These are phyloP conservation scores for Apium graveolens DNA, from an alignment of 129 eudicot species.

Conservation along the genomic window DNA sequence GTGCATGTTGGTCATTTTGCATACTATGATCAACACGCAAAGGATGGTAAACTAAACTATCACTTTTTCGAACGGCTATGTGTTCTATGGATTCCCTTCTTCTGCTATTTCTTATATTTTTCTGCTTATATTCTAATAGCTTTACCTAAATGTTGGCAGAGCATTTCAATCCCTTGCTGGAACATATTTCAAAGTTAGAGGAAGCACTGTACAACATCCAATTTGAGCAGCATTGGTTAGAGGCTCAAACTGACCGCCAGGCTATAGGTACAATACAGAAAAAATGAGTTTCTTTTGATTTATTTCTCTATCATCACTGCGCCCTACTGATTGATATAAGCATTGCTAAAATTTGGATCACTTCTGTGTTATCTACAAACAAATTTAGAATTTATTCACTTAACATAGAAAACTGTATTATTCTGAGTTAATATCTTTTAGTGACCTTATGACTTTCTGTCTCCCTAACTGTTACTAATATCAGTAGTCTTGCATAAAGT, in stretches of 20 bases:
- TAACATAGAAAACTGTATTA: not conserved
- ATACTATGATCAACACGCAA: conserved; percentile 73
- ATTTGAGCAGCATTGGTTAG: conserved; percentile 96
- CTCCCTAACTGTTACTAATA: not conserved
- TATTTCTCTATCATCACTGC: not conserved
- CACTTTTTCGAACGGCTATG: not conserved
- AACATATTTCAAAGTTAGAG: conserved; percentile 77
- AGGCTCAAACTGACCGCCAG: conserved; percentile 92
- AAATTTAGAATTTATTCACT: not conserved
- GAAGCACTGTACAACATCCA: conserved; percentile 92
- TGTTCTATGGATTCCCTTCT: not conserved
- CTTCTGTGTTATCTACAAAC: not conserved
- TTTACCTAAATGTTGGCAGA: conserved; percentile 29
- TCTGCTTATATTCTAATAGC: not conserved
- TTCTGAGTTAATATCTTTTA: not conserved
- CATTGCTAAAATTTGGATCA: not conserved
- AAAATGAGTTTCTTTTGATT: not conserved
- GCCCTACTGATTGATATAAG: not conserved
- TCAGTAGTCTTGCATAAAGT: not conserved
- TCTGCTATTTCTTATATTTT: not conserved
- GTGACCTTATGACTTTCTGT: not conserved
- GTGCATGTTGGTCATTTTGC: conserved; percentile 65
- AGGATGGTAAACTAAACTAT: conserved; percentile 44
- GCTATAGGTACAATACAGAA: conserved; percentile 48
- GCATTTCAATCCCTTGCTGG: conserved; percentile 72